Conservation (phyloP, 73 alveolate genomes). For the Paramecium pentaurelia region DNA sequence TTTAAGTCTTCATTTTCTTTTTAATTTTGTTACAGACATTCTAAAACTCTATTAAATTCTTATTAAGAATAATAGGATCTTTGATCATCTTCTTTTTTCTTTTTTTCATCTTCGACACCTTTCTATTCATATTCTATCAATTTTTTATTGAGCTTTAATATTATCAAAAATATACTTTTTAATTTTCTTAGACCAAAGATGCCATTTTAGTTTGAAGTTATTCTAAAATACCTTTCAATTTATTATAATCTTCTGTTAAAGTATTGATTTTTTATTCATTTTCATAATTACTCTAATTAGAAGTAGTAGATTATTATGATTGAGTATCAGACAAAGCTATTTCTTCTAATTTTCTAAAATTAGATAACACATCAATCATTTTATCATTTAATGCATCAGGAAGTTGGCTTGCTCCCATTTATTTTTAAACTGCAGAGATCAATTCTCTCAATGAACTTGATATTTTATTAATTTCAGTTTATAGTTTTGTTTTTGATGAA, state of each 20-base stretch:
- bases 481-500: background rate
- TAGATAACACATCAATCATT: conserved; percentile 9
- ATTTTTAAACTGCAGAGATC: background rate
- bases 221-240: background rate
- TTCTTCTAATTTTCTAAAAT: conserved; percentile 23
- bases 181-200: conserved; percentile 7
- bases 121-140: conserved; percentile 7
- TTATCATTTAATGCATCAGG: conserved; percentile 40
- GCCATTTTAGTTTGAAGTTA: conserved; percentile 24
- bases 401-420: background rate
- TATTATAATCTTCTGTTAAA: conserved; percentile 39
- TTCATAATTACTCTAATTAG: background rate
- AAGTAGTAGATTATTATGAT: background rate
- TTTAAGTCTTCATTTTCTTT: conserved; percentile 35
- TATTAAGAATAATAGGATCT: background rate
- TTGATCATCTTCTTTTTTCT: background rate
- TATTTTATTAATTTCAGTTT: background rate
- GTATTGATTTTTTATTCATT: background rate
- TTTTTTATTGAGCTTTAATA: background rate
- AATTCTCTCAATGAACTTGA: conserved; percentile 25
- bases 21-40: background rate
- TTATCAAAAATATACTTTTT: background rate
- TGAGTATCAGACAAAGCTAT: background rate
- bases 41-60: conserved; percentile 29
- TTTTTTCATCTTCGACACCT: background rate